Evolutionary conservation across 169 alveolate genomes (phyloP).

Genomic region (Plasmodium sp.): DNA sequence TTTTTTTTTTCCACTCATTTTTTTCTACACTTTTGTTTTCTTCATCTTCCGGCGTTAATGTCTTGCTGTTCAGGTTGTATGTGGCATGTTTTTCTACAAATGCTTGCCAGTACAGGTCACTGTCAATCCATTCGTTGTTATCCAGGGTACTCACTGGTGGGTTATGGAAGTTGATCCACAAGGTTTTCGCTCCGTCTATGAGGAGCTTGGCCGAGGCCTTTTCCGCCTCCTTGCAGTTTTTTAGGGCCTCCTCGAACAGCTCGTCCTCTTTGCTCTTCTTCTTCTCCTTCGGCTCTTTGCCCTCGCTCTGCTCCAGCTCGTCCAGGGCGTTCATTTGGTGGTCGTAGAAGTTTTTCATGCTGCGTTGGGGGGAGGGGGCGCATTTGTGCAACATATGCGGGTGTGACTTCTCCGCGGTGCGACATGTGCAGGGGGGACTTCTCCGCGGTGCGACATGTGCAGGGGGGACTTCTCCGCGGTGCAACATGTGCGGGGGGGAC

Average conservation of each 20-base stretch:
- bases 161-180: conserved; percentile 88
- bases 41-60: conserved; percentile 80
- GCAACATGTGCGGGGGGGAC: background rate
- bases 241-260: conserved; percentile 74
- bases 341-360: conserved; percentile 78
- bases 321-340: conserved; percentile 69
- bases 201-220: conserved; percentile 80
- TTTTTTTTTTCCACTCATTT: conserved; percentile 82
- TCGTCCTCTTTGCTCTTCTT: conserved; percentile 40
- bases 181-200: conserved; percentile 88
- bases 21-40: conserved; percentile 70
- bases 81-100: conserved; percentile 88
- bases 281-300: background rate
- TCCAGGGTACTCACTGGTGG: conserved; percentile 85
- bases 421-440: background rate
- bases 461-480: background rate
- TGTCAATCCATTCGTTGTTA: conserved; percentile 90
- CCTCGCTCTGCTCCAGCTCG: conserved; percentile 8
- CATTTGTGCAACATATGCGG: background rate
- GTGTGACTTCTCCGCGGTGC: background rate
- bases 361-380: conserved; percentile 13
- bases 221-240: conserved; percentile 80
- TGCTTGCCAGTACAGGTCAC: conserved; percentile 92
- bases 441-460: background rate
- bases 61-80: conserved; percentile 78